These are phyloP conservation scores for Secale cereale DNA, from an alignment of 176 grass and related monocot genomes.

Conservation along the genomic window DNA sequence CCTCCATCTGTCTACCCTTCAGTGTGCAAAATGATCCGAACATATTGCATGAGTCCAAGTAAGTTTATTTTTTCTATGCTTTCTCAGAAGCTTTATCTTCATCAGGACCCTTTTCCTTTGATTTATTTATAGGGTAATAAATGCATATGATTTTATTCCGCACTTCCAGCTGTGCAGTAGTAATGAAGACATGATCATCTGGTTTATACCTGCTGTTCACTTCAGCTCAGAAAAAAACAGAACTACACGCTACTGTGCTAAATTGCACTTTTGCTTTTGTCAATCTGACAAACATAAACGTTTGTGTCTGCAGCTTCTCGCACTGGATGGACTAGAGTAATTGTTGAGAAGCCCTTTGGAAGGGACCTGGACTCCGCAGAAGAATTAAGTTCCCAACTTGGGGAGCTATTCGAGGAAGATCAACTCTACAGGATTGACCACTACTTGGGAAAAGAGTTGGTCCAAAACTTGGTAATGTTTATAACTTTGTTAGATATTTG, in stretches of 20 bases:
- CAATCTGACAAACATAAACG: slow-evolving; percentile 17
- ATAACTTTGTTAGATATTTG: slow-evolving; percentile 12
- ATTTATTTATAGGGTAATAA: background rate
- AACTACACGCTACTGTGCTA: background rate
- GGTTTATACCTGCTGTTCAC: slow-evolving; percentile 2
- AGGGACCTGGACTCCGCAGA: slow-evolving; percentile 85
- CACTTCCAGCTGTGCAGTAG: background rate
- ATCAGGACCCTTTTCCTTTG: slow-evolving; percentile 12
- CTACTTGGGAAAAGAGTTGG: slow-evolving; percentile 93
- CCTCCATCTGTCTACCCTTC: slow-evolving; percentile 99
- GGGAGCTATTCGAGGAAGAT: slow-evolving; percentile 79
- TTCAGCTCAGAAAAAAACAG: background rate
- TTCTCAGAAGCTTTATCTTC: slow-evolving; percentile 13
- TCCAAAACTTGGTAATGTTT: slow-evolving; percentile 85
- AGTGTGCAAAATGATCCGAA: slow-evolving; percentile 98
- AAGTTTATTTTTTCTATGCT: slow-evolving; percentile 15
- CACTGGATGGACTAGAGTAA: slow-evolving; percentile 82
- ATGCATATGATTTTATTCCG: background rate
- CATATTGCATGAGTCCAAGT: slow-evolving; percentile 93
- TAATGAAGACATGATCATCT: slow-evolving; percentile 2
- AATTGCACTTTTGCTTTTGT: slow-evolving; percentile 21
- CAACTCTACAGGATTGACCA: slow-evolving; percentile 96
- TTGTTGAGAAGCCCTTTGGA: slow-evolving; percentile 97
- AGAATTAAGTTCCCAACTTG: slow-evolving; percentile 83
- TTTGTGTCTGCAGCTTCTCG: slow-evolving; percentile 49